A percentile compares a stretch with the other conserved stretches of the same genome.
Evolutionary conservation across 2,329 filamentous ascomycete species (phyloP).

Genomic region (Cryoendolithus antarcticus): DNA sequence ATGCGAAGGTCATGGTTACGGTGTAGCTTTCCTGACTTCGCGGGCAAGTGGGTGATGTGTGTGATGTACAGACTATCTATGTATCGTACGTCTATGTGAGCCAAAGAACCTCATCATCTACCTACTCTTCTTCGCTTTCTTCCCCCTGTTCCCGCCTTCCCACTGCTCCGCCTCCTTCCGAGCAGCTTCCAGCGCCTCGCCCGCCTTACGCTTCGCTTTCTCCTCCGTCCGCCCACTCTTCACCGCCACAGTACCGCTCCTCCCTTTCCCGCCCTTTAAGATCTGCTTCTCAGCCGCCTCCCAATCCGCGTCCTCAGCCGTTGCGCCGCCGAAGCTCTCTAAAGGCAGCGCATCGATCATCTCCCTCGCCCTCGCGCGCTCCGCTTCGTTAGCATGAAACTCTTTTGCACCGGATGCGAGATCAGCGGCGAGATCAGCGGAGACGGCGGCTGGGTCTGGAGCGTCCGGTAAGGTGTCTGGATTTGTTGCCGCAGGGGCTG

Average conservation of each 20-base stretch:
- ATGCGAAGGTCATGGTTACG: conserved; percentile 84
- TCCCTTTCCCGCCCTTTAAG: conserved; percentile 32
- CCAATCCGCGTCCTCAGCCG: conserved; percentile 39
- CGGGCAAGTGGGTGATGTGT: no score
- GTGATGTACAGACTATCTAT: no score
- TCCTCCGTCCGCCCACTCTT: conserved; percentile 19
- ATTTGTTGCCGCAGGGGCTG: conserved; percentile 26
- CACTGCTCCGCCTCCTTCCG: conserved; percentile 22
- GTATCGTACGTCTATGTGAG: no score
- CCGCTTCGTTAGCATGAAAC: conserved; percentile 39
- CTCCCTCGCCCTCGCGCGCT: conserved; percentile 70
- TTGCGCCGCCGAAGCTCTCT: conserved; percentile 57
- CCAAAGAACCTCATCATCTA: background rate
- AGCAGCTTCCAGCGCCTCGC: conserved; percentile 23
- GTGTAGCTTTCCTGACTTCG: no score
- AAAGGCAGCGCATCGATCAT: conserved; percentile 84
- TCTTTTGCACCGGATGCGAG: conserved; percentile 73
- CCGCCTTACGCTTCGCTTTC: conserved; percentile 23
- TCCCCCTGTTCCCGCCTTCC: conserved; percentile 14
- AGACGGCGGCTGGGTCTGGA: conserved; percentile 35
- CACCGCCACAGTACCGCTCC: conserved; percentile 61
- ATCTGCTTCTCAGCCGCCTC: conserved; percentile 64
- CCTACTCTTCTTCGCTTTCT: conserved; percentile 19
- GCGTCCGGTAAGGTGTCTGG: conserved; percentile 27
- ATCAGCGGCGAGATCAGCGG: conserved; percentile 61